Base-by-base conservation (phyloP, 345 rosid genomes). In the Leavenworthia alabamica region DNA sequence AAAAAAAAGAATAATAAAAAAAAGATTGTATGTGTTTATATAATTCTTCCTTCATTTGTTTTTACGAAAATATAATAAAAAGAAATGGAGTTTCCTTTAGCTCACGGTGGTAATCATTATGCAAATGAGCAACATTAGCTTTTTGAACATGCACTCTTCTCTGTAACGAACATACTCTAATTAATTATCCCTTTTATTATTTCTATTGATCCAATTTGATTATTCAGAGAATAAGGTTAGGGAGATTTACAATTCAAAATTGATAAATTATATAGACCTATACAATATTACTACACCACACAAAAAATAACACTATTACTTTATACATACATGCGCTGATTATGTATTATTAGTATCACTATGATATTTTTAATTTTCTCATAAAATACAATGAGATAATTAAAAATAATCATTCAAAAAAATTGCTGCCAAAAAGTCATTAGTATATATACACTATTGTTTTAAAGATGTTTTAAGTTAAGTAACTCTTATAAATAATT, bases 41-140 rank as follows among this genome's bases (percentile, higher is more conserved):
- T 45, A 23, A 46, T 10, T 7, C 17, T 7, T 12, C 43, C 17
- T 33, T 36, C 46, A 13, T 22, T 8, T 37, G 19, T 55, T 55
- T 54, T 15, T 35, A 40, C 40, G 48, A 14, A 24, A 9, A 9
- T 26, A 56, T 24, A 19, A 40, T 57, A 26, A 26, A 27, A 58
- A 43, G 17, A 43, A 43, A 17, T 42, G 28, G 19, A 28, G 39
- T 59, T 42, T 45, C 31, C 52, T 35, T 43, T n/a, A 60, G 43
- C 53, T 22, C 64, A 31, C 42, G 64, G 20, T 53, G 32, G 64
- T 13, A 43, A 60, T 60, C 64, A 60, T 60, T 12, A 28, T 45
- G 53, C 64, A 32, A 45, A 60, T 60, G 53, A 60, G 64, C 64
- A 45, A 41, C 62, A 60, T 60, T 22, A 31, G 7, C 31, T 60